A percentile compares a stretch with the other conserved stretches of the same genome.
Conservation (phyloP, 176 grass and related monocot genomes). For the maize (Zea mays) region DNA sequence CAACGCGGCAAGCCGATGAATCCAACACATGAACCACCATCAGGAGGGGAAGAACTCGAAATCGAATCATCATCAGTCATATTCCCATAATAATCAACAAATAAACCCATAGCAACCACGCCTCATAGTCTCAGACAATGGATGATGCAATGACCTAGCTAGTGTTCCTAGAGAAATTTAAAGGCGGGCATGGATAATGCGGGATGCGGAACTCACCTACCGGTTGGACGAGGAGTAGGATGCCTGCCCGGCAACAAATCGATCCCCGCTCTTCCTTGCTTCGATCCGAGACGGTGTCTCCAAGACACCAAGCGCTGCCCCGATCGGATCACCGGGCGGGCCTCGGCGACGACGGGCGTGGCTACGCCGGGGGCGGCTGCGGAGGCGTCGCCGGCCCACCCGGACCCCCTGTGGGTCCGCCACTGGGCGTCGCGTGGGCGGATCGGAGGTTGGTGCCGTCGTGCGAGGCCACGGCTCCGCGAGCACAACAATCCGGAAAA, state of each 20-base stretch:
- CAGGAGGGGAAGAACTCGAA: not conserved
- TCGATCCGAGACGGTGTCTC: not conserved
- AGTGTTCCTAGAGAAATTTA: not conserved
- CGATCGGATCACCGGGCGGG: not conserved
- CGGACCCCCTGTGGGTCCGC: too few relatives aligned
- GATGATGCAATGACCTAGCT: not conserved
- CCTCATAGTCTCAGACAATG: not conserved
- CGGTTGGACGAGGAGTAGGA: not conserved
- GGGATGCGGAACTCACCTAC: not conserved
- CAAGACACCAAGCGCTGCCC: not conserved
- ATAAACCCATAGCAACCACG: not conserved
- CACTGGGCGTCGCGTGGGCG: not conserved
- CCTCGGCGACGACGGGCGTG: not conserved
- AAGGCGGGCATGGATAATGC: not conserved
- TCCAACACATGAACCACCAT: not conserved
- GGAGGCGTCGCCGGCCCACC: too few relatives aligned
- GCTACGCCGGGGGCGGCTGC: not conserved
- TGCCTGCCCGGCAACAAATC: not conserved
- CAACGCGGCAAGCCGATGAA: not conserved
- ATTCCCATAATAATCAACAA: not conserved
- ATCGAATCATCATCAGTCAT: not conserved
- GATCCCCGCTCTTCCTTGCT: not conserved
- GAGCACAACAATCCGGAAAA: not conserved
- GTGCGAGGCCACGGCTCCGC: not conserved
- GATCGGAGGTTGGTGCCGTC: not conserved